A percentile compares a stretch with the other conserved stretches of the same genome.
Conservation (phyloP, 2,329 filamentous ascomycete genomes). For the Fusarium miscanthi region DNA sequence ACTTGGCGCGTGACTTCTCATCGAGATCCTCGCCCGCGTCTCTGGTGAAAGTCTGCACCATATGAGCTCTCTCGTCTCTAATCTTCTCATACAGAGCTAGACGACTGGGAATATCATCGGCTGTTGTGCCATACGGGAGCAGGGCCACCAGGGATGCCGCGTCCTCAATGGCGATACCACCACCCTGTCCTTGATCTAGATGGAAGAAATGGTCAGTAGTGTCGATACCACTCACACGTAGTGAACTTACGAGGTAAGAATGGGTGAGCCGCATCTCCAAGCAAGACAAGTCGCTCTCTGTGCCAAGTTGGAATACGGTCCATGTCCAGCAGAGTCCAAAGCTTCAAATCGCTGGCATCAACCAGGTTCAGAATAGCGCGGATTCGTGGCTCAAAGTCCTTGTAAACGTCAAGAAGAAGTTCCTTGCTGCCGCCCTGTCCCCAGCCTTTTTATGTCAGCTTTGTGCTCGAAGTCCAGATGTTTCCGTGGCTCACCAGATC, state of each 20-base stretch:
- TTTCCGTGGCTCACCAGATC: background rate
- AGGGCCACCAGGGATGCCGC: conserved; percentile 68
- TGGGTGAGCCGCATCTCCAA: conserved; percentile 77
- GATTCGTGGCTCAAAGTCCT: conserved; percentile 57
- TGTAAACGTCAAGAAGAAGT: conserved; percentile 52
- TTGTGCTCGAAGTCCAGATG: accelerated
- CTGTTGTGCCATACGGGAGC: conserved; percentile 58
- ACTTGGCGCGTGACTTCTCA: conserved; percentile 46
- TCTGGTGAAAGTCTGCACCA: conserved; percentile 68
- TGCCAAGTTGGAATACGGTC: conserved; percentile 66
- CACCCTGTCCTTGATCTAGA: conserved; percentile 48
- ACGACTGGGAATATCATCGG: conserved; percentile 62
- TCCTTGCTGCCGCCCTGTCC: conserved; percentile 51
- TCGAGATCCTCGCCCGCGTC: conserved; percentile 60
- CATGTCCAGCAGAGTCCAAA: conserved; percentile 73
- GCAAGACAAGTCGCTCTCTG: conserved; percentile 63
- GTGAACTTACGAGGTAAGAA: conserved; percentile 61
- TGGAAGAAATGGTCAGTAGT: accelerated
- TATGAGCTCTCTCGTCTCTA: conserved; percentile 66
- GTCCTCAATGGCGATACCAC: conserved; percentile 75
- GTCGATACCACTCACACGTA: accelerated
- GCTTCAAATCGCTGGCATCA: conserved; percentile 59
- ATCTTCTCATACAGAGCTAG: conserved; percentile 69
- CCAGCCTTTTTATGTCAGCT: conserved; percentile 50
- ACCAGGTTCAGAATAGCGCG: conserved; percentile 55